Conservation (phyloP, 371 early-diverging fungal species). For the Coemansia sp. region DNA sequence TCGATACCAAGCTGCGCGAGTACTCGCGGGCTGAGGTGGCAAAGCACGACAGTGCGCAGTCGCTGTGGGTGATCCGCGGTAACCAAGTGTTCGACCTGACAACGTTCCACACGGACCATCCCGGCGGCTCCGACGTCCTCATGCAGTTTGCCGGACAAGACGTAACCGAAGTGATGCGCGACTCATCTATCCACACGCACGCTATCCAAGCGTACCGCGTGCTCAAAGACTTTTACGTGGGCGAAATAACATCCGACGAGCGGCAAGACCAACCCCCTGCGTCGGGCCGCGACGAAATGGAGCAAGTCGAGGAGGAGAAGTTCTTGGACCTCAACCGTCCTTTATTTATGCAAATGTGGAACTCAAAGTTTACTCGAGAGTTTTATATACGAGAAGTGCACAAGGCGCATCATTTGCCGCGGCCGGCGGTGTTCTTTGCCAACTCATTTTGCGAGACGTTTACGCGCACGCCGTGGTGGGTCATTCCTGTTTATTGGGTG, state of each 20-base stretch:
- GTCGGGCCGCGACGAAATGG: conserved; percentile 47
- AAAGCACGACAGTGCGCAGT: conserved; percentile 61
- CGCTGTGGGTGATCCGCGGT: conserved; percentile 74
- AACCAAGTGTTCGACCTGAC: conserved; percentile 85
- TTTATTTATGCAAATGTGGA: conserved; percentile 78
- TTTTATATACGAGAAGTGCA: conserved; percentile 90
- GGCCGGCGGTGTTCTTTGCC: conserved; percentile 79
- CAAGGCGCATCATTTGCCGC: conserved; percentile 76
- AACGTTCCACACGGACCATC: conserved; percentile 75
- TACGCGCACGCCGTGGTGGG: conserved; percentile 88
- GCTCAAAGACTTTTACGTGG: conserved; percentile 77
- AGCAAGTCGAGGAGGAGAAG: conserved; percentile 52
- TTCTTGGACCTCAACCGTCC: conserved; percentile 84
- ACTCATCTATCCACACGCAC: conserved; percentile 74
- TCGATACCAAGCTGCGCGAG: conserved; percentile 36
- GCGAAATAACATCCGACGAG: conserved; percentile 56
- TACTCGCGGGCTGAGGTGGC: conserved; percentile 65
- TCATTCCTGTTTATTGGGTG: conserved; percentile 84
- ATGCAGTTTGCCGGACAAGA: conserved; percentile 75
- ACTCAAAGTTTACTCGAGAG: conserved; percentile 66
- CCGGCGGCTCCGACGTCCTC: conserved; percentile 76
- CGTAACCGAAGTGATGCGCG: conserved; percentile 70
- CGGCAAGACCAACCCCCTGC: conserved; percentile 6
- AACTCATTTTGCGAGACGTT: conserved; percentile 71
- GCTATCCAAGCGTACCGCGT: conserved; percentile 81